Percentiles rank a stretch among this genome's conserved stretches.
Evolutionary conservation across 208 protist genomes (phyloP).

Genomic region (Trypanosoma theileri): DNA sequence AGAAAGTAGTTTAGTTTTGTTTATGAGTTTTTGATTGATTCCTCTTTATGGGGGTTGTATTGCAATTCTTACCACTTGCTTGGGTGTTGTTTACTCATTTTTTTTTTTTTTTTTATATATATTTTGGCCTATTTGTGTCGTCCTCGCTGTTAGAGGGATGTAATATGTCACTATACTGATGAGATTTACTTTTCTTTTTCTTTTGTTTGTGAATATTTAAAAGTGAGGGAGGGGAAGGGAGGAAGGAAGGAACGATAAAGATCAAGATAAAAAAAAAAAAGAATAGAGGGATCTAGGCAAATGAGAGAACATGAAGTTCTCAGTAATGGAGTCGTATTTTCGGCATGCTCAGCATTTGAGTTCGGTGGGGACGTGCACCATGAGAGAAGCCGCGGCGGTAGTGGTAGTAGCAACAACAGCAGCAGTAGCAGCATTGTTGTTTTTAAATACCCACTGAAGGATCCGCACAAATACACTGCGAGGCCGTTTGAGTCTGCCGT

Average conservation of each 20-base stretch:
- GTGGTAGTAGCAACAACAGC: not conserved
- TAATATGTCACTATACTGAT: not conserved
- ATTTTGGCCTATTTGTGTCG: too few relatives aligned
- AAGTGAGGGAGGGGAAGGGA: not conserved
- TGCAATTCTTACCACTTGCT: too few relatives aligned
- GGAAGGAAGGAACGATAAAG: not conserved
- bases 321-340: slow-evolving; percentile 3
- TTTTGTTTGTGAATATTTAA: slow-evolving; percentile 4
- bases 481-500: slow-evolving; percentile 13
- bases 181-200: slow-evolving; percentile 10
- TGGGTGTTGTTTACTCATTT: too few relatives aligned
- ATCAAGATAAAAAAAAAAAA: not conserved
- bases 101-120: too few relatives aligned
- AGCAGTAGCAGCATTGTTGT: slow-evolving; percentile 1
- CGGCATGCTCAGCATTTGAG: slow-evolving; percentile 22
- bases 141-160: too few relatives aligned
- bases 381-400: not conserved
- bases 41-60: too few relatives aligned
- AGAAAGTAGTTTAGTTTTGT: not conserved
- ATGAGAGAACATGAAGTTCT: not conserved
- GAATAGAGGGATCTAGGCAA: not conserved
- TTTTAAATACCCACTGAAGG: slow-evolving; percentile 10
- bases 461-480: not conserved
- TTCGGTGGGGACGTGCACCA: slow-evolving; percentile 10
- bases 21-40: too few relatives aligned